These are phyloP conservation scores for Metarhizium album DNA, from an alignment of 2,329 filamentous ascomycete species.

Conservation along the genomic window DNA sequence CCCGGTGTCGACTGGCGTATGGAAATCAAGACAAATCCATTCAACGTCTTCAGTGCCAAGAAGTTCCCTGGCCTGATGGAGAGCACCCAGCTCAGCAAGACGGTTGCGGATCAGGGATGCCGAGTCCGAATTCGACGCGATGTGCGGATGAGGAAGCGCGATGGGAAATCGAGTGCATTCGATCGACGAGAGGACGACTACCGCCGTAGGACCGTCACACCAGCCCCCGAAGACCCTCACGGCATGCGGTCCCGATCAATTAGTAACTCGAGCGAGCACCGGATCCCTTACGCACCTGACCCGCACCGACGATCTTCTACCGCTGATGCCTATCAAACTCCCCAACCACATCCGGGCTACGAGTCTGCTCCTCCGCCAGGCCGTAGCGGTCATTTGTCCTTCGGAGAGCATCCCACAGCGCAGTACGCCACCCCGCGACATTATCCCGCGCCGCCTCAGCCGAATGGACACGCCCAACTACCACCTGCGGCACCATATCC, in stretches of 20 bases:
- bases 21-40: slow-evolving; percentile 79
- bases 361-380: slow-evolving; percentile 16
- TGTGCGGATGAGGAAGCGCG: slow-evolving; percentile 80
- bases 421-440: slow-evolving; percentile 24
- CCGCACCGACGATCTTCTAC: slow-evolving; percentile 35
- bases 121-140: slow-evolving; percentile 92
- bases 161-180: slow-evolving; percentile 51
- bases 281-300: slow-evolving; percentile 29
- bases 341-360: slow-evolving; percentile 24
- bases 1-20: slow-evolving; percentile 66
- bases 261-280: slow-evolving; percentile 46
- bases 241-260: slow-evolving; percentile 43
- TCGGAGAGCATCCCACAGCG: slow-evolving; percentile 21
- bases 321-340: slow-evolving; percentile 32
- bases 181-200: slow-evolving; percentile 58
- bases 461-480: slow-evolving; percentile 18
- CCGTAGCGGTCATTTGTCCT: slow-evolving; percentile 21
- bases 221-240: slow-evolving; percentile 21
- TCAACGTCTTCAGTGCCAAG: slow-evolving; percentile 91
- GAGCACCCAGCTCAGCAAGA: slow-evolving; percentile 79
- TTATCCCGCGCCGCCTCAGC: slow-evolving; percentile 25
- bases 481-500: slow-evolving; percentile 25
- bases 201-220: slow-evolving; percentile 25
- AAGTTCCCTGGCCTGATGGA: slow-evolving; percentile 92
- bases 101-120: slow-evolving; percentile 92